phyloP scores from a whole-genome alignment of 148 eudicot genomes.

The Vaccinium myrtillus region DNA sequence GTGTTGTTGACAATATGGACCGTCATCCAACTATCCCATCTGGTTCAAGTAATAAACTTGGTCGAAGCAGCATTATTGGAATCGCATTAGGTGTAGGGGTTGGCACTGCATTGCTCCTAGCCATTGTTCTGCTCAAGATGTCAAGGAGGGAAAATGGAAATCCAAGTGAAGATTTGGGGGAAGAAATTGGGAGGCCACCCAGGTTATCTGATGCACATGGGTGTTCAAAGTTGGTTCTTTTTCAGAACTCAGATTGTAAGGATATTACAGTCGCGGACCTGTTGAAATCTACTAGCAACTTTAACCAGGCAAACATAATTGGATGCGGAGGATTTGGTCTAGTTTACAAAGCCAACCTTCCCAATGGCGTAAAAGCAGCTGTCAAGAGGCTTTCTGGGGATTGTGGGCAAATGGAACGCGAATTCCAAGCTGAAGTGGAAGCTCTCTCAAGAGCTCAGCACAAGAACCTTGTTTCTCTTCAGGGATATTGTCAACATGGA shows the following conservation, averaged over 20 bases:
- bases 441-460: slow-evolving; percentile 92
- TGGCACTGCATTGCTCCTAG: slow-evolving; percentile 56
- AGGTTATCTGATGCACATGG: slow-evolving; percentile 51
- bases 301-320: slow-evolving; percentile 78
- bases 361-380: slow-evolving; percentile 72
- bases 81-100: slow-evolving; percentile 60
- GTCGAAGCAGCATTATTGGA: slow-evolving; percentile 52
- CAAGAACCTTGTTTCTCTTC: slow-evolving; percentile 82
- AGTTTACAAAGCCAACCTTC: slow-evolving; percentile 78
- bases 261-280: slow-evolving; percentile 66
- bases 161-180: slow-evolving; percentile 43
- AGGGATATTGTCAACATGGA: slow-evolving; percentile 80
- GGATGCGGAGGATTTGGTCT: slow-evolving; percentile 96
- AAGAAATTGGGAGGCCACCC: slow-evolving; percentile 34
- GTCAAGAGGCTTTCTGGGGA: slow-evolving; percentile 91
- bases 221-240: slow-evolving; percentile 62
- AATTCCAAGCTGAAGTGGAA: slow-evolving; percentile 90
- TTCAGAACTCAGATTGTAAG: slow-evolving; percentile 64
- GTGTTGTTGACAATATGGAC: slow-evolving; percentile 7
- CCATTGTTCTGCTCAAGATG: slow-evolving; percentile 49
- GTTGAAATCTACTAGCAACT: slow-evolving; percentile 76
- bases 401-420: slow-evolving; percentile 95
- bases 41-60: slow-evolving; percentile 30
- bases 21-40: slow-evolving; percentile 23
- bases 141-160: slow-evolving; percentile 36